Conservation (phyloP, 306 rosid species). For the Quercus variabilis region DNA sequence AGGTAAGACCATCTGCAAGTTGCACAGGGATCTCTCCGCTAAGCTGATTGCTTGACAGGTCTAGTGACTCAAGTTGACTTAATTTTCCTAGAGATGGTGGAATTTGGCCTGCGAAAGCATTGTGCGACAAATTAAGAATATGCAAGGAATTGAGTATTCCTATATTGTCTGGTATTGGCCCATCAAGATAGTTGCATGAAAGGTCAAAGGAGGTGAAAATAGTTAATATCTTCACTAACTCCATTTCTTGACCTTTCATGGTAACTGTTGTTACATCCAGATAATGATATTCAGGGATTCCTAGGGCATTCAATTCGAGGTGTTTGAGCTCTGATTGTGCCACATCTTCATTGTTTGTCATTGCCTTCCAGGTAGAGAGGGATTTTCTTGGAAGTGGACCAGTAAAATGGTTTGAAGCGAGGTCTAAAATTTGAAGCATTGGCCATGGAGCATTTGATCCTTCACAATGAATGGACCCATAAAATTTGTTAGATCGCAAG, state of each 20-base stretch:
- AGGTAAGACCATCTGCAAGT: constrained; percentile 1
- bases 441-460: constrained; percentile 3
- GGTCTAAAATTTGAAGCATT: constrained; percentile 40
- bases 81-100: constrained; percentile 28
- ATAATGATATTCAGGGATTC: neutral
- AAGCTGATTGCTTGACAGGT: constrained; percentile 32
- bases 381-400: neutral
- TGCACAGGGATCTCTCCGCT: constrained; percentile 11
- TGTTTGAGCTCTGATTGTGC: neutral
- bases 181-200: constrained; percentile 25
- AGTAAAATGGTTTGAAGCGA: constrained; percentile 5
- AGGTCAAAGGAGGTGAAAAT: constrained; percentile 37
- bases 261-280: constrained; percentile 31
- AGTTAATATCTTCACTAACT: constrained; percentile 26
- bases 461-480: neutral
- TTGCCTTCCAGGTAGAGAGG: neutral
- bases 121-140: constrained; percentile 35
- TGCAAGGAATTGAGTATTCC: constrained; percentile 19
- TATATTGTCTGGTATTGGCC: constrained; percentile 22
- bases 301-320: neutral
- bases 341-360: constrained; percentile 7
- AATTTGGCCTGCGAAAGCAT: constrained; percentile 22
- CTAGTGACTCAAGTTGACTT: constrained; percentile 31
- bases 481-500: constrained; percentile 28
- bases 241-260: constrained; percentile 19